Conservation (phyloP, 2,329 filamentous ascomycete species). For the Botryosphaeria dothidea region DNA sequence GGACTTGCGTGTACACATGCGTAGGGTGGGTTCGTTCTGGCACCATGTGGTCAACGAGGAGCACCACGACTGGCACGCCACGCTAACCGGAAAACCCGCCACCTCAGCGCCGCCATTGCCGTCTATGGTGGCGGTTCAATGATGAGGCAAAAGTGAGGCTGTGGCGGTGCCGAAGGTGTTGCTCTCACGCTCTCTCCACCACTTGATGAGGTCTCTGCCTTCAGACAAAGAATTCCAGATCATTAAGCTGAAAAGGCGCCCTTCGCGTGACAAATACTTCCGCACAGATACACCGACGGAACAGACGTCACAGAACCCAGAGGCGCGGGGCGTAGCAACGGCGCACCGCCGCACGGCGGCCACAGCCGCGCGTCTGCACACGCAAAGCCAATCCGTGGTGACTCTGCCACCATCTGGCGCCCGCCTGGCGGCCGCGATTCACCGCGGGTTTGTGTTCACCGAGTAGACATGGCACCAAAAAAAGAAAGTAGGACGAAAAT, state of each 20-base stretch:
- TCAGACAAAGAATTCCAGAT: not conserved
- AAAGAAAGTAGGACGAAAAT: not conserved
- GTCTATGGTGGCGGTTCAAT: no score
- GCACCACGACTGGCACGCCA: not conserved
- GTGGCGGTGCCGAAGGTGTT: not conserved
- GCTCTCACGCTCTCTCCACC: no score
- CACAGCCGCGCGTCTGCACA: not conserved
- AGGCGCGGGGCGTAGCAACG: not conserved
- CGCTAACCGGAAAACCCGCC: not conserved
- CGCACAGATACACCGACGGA: not conserved
- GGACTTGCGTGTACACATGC: not conserved
- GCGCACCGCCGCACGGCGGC: conserved; percentile 6
- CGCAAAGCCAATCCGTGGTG: not conserved
- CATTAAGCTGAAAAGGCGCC: not conserved
- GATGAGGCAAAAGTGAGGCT: not conserved
- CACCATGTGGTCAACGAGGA: not conserved
- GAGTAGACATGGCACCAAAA: not conserved
- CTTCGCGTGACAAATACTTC: not conserved
- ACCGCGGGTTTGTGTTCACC: no score
- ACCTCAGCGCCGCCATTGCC: no score
- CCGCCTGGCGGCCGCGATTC: no score
- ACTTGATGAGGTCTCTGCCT: no score
- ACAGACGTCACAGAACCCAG: not conserved
- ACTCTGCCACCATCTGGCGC: not conserved
- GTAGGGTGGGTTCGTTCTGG: not conserved